Evolutionary conservation across 345 rosid genomes (phyloP), one percentile per base, ranked within the genome.

Genomic region (Balakata baccata): DNA sequence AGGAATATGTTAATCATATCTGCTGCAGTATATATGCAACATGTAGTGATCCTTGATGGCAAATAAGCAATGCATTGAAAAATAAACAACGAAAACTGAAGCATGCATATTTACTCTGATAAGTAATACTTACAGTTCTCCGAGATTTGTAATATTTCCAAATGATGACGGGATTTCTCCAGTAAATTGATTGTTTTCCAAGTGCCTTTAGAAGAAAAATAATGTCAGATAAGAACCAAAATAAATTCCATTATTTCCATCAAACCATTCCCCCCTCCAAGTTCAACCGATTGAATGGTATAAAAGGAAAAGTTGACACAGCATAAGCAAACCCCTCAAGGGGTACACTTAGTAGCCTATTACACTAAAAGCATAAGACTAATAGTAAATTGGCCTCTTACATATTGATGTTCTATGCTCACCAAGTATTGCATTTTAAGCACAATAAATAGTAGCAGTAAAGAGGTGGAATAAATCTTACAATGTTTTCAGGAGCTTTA

Each of bases 131-230:
- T 85, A 89, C 98, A 91, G 84, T 85, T 95, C 92, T 58, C 72
- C 80, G 81, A 92, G 82, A 74, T 76, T 65, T 38, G 39, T 76
- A 61, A 92, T 72, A 78, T 69, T 83, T 79, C 90, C 89, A 17
- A 92, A 80, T 39, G 89, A 86, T 14, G 87, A 6, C 52, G 94
- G 92, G 75, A 92, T 87, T 71, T 6, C 67, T 81, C 98, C 99
- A 73, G 66, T 77, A 74, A 89, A 81, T 34, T 73, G 84, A 65
- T 92, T 95, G 82, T 89, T 83, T 79, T 95, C 91, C 83, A 95
- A 82, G 83, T 89, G 96, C 87, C 99, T 95, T 74, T 52, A 62
- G 62, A 64, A 37, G 53, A 54, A 64, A 73, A 81, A 74, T 18
- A 61, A 61, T 29, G 74, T 11, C 37, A 79, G 3, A 66, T 77